Evolutionary conservation across 257 asterid species (phyloP).

Genomic region (Lycium ferocissimum): DNA sequence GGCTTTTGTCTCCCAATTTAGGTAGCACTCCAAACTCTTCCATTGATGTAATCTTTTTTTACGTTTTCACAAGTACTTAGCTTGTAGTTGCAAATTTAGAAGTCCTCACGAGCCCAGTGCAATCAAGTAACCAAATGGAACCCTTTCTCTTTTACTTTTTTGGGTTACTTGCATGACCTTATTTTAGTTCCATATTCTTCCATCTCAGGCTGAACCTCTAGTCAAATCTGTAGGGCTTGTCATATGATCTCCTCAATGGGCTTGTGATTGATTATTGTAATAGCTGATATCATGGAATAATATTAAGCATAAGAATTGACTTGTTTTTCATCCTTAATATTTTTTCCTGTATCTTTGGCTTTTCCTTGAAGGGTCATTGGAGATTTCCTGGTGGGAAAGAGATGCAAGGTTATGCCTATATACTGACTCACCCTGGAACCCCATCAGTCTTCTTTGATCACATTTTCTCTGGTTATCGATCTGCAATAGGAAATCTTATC

Average conservation of each 20-base stretch:
- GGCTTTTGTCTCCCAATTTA: background rate
- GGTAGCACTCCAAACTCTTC: background rate
- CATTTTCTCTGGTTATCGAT: conserved; percentile 63
- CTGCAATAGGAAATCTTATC: conserved; percentile 62
- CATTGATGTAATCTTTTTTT: background rate
- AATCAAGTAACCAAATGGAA: conserved; percentile 12
- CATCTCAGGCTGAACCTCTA: background rate
- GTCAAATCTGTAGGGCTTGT: conserved; percentile 2
- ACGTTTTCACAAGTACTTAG: background rate
- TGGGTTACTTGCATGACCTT: conserved; percentile 14
- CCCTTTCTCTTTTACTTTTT: background rate
- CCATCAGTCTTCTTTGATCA: conserved; percentile 95
- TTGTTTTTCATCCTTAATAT: conserved; percentile 20
- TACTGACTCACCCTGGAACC: conserved; percentile 90
- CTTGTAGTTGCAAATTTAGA: conserved; percentile 12
- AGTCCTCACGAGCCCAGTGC: background rate
- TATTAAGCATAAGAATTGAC: conserved; percentile 15
- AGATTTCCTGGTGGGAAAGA: conserved; percentile 99
- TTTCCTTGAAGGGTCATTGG: conserved; percentile 91
- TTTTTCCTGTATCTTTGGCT: conserved; percentile 25
- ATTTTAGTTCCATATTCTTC: conserved; percentile 3
- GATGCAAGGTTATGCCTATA: conserved; percentile 96
- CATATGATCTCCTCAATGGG: background rate
- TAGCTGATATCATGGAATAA: background rate
- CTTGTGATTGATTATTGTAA: background rate